These are phyloP conservation scores for Pichia cephalocereana DNA, from an alignment of 805 yeast genomes.

Conservation along the genomic window DNA sequence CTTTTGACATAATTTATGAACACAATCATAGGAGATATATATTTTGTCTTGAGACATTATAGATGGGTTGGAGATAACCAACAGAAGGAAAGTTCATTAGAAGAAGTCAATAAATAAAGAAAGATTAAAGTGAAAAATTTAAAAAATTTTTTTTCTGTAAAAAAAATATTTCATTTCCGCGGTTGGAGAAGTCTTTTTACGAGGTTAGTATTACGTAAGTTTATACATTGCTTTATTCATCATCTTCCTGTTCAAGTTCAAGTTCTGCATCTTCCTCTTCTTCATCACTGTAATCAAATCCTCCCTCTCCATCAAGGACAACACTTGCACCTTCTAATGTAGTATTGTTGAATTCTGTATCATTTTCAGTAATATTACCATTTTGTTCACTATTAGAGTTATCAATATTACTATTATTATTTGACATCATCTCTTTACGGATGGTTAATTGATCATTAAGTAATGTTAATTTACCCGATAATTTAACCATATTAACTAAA, in stretches of 20 bases:
- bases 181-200: too few species aligned
- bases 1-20: slow-evolving; percentile 72
- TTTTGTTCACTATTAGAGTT: slow-evolving; percentile 12
- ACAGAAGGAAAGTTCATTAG: too few species aligned
- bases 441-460: slow-evolving; percentile 66
- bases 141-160: too few species aligned
- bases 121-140: too few species aligned
- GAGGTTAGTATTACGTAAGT: too few species aligned
- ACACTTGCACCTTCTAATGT: slow-evolving; percentile 17
- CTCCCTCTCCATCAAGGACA: slow-evolving; percentile 26
- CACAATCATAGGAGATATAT: slow-evolving; percentile 68
- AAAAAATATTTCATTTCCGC: too few species aligned
- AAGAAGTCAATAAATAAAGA: too few species aligned
- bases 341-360: slow-evolving; percentile 20
- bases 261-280: neutral
- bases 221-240: too few species aligned
- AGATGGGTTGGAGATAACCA: too few species aligned
- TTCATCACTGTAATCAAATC: slow-evolving; percentile 15
- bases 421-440: slow-evolving; percentile 42
- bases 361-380: slow-evolving; percentile 13
- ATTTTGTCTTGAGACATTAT: slow-evolving; percentile 33
- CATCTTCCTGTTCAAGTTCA: too few species aligned
- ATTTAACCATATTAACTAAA: slow-evolving; percentile 60
- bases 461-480: slow-evolving; percentile 80
- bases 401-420: slow-evolving; percentile 10